Conservation (phyloP, 208 protist species). For the Leishmania major region DNA sequence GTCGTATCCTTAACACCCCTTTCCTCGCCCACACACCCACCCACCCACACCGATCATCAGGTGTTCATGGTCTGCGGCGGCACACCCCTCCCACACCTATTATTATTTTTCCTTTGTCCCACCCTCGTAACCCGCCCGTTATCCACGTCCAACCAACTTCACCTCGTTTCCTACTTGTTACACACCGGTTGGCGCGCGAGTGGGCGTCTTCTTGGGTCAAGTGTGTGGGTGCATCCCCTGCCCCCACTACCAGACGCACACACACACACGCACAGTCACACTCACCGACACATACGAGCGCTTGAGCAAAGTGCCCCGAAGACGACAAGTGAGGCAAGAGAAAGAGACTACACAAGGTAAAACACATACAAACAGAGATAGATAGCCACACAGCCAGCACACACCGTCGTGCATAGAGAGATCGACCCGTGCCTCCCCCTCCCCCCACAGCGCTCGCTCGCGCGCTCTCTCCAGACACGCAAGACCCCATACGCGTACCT, state of each 20-base stretch:
- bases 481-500: background rate
- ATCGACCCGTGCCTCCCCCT: background rate
- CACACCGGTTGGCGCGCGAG: background rate
- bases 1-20: background rate
- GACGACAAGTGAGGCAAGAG: background rate
- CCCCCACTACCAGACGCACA: background rate
- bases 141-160: background rate
- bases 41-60: background rate
- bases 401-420: background rate
- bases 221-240: background rate
- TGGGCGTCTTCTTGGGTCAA: background rate
- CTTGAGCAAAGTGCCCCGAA: background rate
- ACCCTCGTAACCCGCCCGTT: background rate
- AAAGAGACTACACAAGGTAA: background rate
- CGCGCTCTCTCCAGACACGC: background rate
- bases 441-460: background rate
- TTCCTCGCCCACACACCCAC: background rate
- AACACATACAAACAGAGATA: background rate
- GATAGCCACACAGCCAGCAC: background rate
- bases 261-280: slow-evolving; percentile 17
- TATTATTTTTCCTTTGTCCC: background rate
- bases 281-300: slow-evolving; percentile 8
- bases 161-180: background rate
- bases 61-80: background rate
- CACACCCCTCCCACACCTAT: background rate